These are phyloP conservation scores for Psilocybe azurescens DNA, from an alignment of 768 basidiomycete genomes.

Conservation along the genomic window DNA sequence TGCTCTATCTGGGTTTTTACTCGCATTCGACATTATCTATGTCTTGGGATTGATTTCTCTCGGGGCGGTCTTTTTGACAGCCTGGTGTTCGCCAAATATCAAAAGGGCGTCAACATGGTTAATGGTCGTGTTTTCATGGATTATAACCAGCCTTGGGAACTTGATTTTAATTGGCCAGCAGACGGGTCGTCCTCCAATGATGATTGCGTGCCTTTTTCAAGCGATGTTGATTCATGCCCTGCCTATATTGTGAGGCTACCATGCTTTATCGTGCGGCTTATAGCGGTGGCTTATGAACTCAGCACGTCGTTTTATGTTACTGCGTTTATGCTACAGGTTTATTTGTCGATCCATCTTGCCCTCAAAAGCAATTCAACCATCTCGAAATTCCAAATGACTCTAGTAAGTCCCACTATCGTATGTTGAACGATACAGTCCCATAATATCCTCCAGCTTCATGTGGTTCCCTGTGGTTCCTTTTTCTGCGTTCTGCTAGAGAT, in stretches of 20 bases:
- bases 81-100: slow-evolving; percentile 14
- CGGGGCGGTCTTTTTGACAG: slow-evolving; percentile 14
- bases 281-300: not conserved
- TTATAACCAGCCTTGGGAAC: slow-evolving; percentile 12
- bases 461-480: slow-evolving; percentile 14
- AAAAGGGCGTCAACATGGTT: slow-evolving; percentile 22
- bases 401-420: not conserved
- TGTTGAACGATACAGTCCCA: not conserved
- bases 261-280: not conserved
- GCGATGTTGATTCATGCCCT: slow-evolving; percentile 20
- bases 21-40: slow-evolving; percentile 19
- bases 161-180: slow-evolving; percentile 23
- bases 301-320: slow-evolving; percentile 8
- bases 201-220: slow-evolving; percentile 19
- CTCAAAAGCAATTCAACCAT: not conserved
- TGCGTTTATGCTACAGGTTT: slow-evolving; percentile 10
- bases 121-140: slow-evolving; percentile 18
- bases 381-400: not conserved
- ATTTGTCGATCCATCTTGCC: slow-evolving; percentile 4
- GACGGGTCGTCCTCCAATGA: slow-evolving; percentile 6
- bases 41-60: slow-evolving; percentile 17
- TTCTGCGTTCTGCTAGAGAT: slow-evolving; percentile 6
- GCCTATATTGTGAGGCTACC: slow-evolving; percentile 18
- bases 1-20: slow-evolving; percentile 2
- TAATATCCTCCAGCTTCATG: slow-evolving; percentile 7